Base-by-base conservation (phyloP, 1,139 yeast genomes). In the Pichia sp. region DNA sequence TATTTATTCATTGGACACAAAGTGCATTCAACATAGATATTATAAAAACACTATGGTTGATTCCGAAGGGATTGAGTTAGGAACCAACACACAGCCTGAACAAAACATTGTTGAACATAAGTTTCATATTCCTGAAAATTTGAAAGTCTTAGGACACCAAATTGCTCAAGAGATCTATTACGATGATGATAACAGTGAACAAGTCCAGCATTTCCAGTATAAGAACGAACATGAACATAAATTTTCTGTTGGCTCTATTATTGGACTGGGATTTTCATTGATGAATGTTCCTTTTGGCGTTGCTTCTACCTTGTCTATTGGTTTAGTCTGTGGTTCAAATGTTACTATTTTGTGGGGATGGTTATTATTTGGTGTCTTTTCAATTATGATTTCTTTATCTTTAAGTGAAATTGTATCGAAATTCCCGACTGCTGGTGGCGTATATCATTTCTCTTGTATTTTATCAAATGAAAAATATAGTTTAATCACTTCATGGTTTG, bases 241-340 rank as follows among this genome's bases (percentile, higher is more conserved):
- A 50, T 68, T 82, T 48, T 74, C 85, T 1, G 83, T 82, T 3
- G 69, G 78, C 0, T 80, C 87, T 0, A 77, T 83, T 31, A 76
- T 83, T 37, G 92, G 90, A 2, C 64, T 83, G 28, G 89, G 92
- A 1, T 82, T 82, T 58, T 80, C 87, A 2, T 64, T 83, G 26
- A 82, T 83, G 90, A 85, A 86, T 23, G 89, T 85, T 0, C 90
- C 89, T 0, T 73, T 83, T 59, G 89, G 90, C 1, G 70, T 83
- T 55, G 78, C 87, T 5, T 78, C 86, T 1, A 82, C 87, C 0
- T 67, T 83, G 57, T 77, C 82, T 62, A 81, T 82, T 38, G 80
- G 85, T 1, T 65, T 83, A 45, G 70, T 79, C 23, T 84, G 82
- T 60, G 92, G 92, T 7, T 87, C 87, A 0, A 82, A 82, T 47